Evolutionary conservation across 2,329 filamentous ascomycete species (phyloP).

Genomic region (Verticillium longisporum): DNA sequence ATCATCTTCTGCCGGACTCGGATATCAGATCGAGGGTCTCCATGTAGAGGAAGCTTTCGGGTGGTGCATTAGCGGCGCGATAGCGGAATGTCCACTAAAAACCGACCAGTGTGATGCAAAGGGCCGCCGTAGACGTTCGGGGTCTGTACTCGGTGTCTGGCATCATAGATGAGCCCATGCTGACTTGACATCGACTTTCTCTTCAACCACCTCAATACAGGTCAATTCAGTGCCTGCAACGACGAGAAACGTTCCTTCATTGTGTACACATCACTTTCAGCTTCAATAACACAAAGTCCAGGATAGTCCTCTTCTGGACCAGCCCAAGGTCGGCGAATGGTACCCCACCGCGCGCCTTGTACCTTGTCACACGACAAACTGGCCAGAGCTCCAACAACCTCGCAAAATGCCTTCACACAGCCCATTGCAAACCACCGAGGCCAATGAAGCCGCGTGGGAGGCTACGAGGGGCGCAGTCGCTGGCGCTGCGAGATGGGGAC

Average conservation of each 20-base stretch:
- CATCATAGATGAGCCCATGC: constrained; percentile 2
- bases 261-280: not conserved
- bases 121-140: not conserved
- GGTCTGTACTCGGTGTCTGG: not conserved
- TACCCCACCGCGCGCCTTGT: not conserved
- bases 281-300: not conserved
- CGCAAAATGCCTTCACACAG: constrained; percentile 43
- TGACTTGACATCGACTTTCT: not conserved
- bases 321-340: not conserved
- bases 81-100: not conserved
- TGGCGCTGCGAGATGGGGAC: constrained; percentile 68
- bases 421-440: constrained; percentile 57
- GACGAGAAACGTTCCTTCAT: too few species aligned
- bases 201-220: not conserved
- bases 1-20: not conserved
- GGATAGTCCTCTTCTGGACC: not conserved
- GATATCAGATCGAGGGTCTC: not conserved
- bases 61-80: not conserved
- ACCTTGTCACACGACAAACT: not conserved
- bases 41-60: not conserved
- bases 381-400: not conserved
- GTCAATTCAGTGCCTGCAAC: too few species aligned
- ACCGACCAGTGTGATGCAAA: not conserved
- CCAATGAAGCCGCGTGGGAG: constrained; percentile 64
- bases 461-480: constrained; percentile 59